Evolutionary conservation across 495 filamentous ascomycete genomes (phyloP).

Genomic region (Trypethelium eluteriae): DNA sequence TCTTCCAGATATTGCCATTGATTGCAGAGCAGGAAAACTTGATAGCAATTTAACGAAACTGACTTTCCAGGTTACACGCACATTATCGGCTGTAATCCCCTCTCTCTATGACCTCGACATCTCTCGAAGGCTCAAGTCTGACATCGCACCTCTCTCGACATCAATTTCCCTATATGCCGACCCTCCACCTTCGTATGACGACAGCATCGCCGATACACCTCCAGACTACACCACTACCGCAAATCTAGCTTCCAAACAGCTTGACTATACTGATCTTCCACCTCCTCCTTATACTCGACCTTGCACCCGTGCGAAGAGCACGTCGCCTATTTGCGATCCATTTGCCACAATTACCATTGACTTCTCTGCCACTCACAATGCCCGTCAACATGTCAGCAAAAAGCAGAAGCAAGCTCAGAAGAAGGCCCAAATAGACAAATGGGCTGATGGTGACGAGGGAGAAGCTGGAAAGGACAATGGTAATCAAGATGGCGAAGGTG

Average conservation of each 20-base stretch:
- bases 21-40: not conserved
- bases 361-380: conserved; percentile 14
- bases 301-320: not conserved
- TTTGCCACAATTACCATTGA: conserved; percentile 10
- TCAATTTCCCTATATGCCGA: not conserved
- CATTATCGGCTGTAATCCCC: not conserved
- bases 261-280: not conserved
- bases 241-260: conserved; percentile 21
- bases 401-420: conserved; percentile 27
- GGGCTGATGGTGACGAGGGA: conserved; percentile 34
- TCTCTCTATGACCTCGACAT: not conserved
- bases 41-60: not conserved
- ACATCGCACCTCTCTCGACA: not conserved
- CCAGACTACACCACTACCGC: conserved; percentile 35
- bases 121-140: not conserved
- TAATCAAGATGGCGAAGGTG: conserved; percentile 30
- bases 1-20: not conserved
- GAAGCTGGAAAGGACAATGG: conserved; percentile 31
- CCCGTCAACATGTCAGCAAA: conserved; percentile 30
- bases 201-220: conserved; percentile 28
- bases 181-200: conserved; percentile 31
- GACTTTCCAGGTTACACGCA: not conserved
- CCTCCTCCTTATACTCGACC: not conserved
- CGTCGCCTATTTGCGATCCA: not conserved
- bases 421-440: conserved; percentile 20